phyloP scores from a whole-genome alignment of 768 basidiomycete genomes.

The Trametes coccinea region DNA sequence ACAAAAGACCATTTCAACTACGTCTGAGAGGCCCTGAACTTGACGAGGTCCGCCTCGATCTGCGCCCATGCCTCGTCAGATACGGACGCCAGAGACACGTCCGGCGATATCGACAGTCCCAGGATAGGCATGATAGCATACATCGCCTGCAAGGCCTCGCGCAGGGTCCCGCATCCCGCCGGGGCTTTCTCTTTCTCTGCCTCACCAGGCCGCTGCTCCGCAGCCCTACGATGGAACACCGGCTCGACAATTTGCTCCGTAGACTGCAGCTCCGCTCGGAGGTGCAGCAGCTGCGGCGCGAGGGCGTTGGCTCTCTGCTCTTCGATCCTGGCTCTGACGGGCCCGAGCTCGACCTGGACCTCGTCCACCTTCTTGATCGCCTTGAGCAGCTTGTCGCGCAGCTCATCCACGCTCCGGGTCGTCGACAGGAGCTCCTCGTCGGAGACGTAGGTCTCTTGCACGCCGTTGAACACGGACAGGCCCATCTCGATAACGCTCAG shows the following conservation, averaged over 20 bases:
- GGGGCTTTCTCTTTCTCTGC: too few species aligned
- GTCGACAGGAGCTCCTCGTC: neutral
- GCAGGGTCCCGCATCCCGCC: neutral
- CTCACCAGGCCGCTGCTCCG: too few species aligned
- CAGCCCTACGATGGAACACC: neutral
- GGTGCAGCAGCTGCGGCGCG: neutral
- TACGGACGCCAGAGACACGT: neutral
- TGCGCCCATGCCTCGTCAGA: neutral
- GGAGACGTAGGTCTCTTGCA: neutral
- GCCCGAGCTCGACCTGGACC: neutral
- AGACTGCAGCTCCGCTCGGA: neutral
- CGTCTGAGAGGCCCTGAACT: neutral
- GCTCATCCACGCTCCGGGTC: neutral
- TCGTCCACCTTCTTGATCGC: neutral
- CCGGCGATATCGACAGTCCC: neutral
- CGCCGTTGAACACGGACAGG: neutral
- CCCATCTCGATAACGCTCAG: conserved; percentile 1
- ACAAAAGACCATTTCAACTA: too few species aligned
- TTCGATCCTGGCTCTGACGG: neutral
- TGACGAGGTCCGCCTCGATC: neutral
- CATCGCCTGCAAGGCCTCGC: neutral
- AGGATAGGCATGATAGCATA: neutral
- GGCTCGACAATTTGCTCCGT: neutral
- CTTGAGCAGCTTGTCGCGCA: neutral
- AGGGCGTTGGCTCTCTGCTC: neutral